Conservation (phyloP, 176 grass and related monocot genomes). For the Leersia perrieri region DNA sequence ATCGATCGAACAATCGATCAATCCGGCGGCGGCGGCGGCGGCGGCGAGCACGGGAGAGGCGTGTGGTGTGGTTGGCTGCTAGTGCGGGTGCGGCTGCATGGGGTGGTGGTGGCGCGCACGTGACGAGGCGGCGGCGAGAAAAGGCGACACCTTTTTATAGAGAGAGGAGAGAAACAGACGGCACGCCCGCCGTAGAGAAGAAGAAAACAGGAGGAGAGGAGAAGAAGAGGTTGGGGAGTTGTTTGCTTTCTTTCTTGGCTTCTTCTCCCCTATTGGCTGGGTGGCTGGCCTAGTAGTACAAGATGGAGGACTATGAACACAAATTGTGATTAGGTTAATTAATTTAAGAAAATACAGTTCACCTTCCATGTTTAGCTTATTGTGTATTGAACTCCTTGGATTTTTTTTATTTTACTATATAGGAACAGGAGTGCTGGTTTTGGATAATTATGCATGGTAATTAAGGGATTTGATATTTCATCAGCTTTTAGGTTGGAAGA, state of each 20-base stretch:
- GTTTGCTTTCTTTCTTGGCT: no score
- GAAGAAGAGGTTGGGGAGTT: background rate
- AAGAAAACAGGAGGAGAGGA: background rate
- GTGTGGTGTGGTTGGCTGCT: no score
- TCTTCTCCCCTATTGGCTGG: no score
- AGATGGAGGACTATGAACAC: no score
- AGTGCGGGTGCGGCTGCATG: constrained; percentile 28
- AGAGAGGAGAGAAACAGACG: background rate
- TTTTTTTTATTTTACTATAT: no score
- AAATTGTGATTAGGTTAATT: background rate
- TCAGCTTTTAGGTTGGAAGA: background rate
- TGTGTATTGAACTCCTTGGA: background rate
- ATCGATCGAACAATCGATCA: constrained; percentile 31
- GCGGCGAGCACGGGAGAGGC: background rate
- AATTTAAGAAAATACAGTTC: no score
- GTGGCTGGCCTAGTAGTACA: no score
- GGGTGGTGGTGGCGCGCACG: constrained; percentile 41
- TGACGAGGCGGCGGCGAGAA: constrained; percentile 56
- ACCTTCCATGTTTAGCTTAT: background rate
- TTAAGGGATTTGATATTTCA: no score
- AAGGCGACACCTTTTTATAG: constrained; percentile 44
- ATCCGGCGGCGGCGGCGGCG: background rate
- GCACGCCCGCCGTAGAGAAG: background rate
- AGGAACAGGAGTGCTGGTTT: background rate
- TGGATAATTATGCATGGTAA: background rate